Base-by-base conservation (phyloP, 257 asterid species). In the Misopates orontium region DNA sequence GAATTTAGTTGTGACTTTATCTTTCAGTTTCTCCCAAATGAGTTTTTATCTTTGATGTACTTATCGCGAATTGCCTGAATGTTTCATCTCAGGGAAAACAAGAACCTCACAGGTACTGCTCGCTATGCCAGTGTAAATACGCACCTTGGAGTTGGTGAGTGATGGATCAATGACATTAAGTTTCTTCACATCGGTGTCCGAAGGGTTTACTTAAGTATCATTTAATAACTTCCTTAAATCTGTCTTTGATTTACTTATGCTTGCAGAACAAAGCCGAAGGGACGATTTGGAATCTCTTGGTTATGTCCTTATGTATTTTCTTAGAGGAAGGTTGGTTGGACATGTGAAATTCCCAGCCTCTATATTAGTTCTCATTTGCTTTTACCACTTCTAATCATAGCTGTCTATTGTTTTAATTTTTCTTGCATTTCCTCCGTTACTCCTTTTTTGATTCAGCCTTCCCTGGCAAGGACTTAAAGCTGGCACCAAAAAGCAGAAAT, bases 241-340 rank as follows among this genome's bases (percentile, higher is more conserved):
- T 28, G 11, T 23, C 51, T 62, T 22, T 48, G 20, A 48, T 61
- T 79, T 62, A 53, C 55, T 36, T 45, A 68, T 69, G 58, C 61
- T 45, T 69, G 42, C 42, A 87, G 95, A 87, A 78, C 95, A 90
- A 87, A 87, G 95, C 75, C 84, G 95, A 65, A 80, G 95, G 77
- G 95, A 85, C 83, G 95, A 90, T 78, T 75, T 90, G 71, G 97
- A 90, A 78, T 87, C 97, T 53, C 96, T 90, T 22, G 97, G 94
- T 67, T 87, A 82, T 66, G 96, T 90, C 75, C 83, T 90, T 53
- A 90, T 90, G 97, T 90, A 90, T 77, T 90, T 90, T 77, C 83
- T 90, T 73, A 81, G 88, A 71, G 97, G 97, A 73, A 90, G 96
- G 95, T 87, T 18, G 32, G 69, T 41, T 36, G 42, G 42, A 36